Conservation (phyloP, 169 alveolate species). For the Plasmodium gonderi region DNA sequence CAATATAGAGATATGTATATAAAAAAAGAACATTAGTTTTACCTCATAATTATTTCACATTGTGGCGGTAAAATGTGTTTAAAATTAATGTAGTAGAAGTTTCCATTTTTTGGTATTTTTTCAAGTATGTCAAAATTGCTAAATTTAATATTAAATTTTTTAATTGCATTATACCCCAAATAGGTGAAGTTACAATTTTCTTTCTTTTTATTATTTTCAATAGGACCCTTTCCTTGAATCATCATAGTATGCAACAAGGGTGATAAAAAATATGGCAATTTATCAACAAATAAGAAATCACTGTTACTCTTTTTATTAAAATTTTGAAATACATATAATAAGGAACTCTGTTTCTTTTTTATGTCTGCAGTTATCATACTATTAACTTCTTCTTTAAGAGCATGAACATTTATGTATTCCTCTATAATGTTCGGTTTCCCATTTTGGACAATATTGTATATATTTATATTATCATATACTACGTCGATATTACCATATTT, state of each 20-base stretch:
- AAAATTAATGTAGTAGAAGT: slow-evolving; percentile 63
- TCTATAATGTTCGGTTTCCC: slow-evolving; percentile 36
- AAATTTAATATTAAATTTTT: slow-evolving; percentile 50
- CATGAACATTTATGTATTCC: slow-evolving; percentile 65
- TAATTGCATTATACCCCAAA: slow-evolving; percentile 58
- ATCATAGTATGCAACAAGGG: slow-evolving; percentile 61
- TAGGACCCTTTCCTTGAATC: slow-evolving; percentile 58
- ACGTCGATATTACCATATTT: slow-evolving; percentile 19
- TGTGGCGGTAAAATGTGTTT: slow-evolving; percentile 59
- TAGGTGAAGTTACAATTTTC: slow-evolving; percentile 47
- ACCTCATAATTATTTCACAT: slow-evolving; percentile 69
- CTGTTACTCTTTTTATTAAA: slow-evolving; percentile 29
- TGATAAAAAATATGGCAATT: slow-evolving; percentile 64
- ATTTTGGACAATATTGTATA: slow-evolving; percentile 43
- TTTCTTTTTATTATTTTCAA: neutral
- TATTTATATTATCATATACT: slow-evolving; percentile 47
- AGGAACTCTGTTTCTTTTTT: slow-evolving; percentile 64
- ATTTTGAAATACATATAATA: slow-evolving; percentile 67
- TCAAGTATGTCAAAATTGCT: slow-evolving; percentile 39
- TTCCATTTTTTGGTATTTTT: slow-evolving; percentile 41
- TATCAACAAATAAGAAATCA: slow-evolving; percentile 64
- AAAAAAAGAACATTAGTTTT: neutral
- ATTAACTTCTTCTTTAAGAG: slow-evolving; percentile 42
- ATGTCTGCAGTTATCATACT: slow-evolving; percentile 69
- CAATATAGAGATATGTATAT: neutral